Percentiles rank a stretch among this genome's conserved stretches.
Evolutionary conservation across 1,284 basidiomycete species (phyloP).

Genomic region (Apiotrichum gracile): DNA sequence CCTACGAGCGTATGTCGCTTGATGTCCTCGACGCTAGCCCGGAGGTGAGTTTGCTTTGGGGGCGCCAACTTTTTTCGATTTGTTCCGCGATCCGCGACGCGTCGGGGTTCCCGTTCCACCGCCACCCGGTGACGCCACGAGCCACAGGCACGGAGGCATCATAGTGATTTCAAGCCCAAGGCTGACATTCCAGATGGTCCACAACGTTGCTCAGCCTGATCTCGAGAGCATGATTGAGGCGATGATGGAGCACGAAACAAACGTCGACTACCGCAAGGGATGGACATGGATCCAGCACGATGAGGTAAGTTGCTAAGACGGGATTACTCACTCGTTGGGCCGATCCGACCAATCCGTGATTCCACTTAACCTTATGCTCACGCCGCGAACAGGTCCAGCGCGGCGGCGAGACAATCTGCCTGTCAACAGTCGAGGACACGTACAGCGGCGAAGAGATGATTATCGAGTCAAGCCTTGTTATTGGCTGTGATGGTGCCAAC

Average conservation of each 20-base stretch:
- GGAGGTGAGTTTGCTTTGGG: constrained; percentile 13
- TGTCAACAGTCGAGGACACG: constrained; percentile 20
- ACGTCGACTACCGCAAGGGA: constrained; percentile 19
- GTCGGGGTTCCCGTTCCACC: no score
- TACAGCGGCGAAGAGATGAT: constrained; percentile 18
- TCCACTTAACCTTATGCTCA: background rate
- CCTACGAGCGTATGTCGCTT: constrained; percentile 20
- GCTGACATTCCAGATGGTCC: constrained; percentile 19
- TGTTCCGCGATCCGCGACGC: no score
- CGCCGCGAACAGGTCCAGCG: background rate
- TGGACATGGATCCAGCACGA: constrained; percentile 23
- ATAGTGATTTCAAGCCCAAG: background rate
- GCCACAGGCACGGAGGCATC: background rate
- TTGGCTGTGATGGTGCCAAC: constrained; percentile 26
- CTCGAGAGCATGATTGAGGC: constrained; percentile 17
- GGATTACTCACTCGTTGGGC: no score
- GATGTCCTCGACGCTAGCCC: constrained; percentile 20
- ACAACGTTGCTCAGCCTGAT: constrained; percentile 28
- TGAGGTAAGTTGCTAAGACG: constrained; percentile 13
- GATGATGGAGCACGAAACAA: constrained; percentile 12
- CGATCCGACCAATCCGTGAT: no score
- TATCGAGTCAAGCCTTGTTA: constrained; percentile 16
- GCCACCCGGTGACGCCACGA: background rate
- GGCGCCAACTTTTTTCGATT: background rate
- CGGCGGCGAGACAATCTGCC: constrained; percentile 8